These are phyloP conservation scores for Marchantia paleacea DNA, from an alignment of 225 moss, liverwort and hornwort genomes.

Conservation along the genomic window DNA sequence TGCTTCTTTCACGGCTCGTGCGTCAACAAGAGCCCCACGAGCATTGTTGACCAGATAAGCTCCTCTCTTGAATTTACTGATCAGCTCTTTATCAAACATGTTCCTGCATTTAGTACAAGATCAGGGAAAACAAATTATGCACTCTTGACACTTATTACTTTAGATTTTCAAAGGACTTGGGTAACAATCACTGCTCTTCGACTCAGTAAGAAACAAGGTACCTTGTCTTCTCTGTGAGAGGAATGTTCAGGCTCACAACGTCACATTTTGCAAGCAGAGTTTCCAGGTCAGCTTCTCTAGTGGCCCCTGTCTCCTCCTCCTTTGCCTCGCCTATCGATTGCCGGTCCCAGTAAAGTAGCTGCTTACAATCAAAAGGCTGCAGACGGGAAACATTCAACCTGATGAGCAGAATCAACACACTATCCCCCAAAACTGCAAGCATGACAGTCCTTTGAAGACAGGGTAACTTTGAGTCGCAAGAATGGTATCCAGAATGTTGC, in stretches of 20 bases:
- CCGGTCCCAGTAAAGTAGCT: constrained; percentile 60
- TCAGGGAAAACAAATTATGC: background rate
- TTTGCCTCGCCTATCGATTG: constrained; percentile 41
- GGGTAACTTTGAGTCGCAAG: background rate
- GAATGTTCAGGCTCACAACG: constrained; percentile 54
- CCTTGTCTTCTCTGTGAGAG: constrained; percentile 52
- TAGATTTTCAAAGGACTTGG: background rate
- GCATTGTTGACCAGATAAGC: constrained; percentile 76
- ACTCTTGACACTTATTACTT: background rate
- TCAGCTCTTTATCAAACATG: constrained; percentile 55
- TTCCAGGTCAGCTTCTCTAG: constrained; percentile 53
- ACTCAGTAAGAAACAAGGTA: constrained; percentile 2
- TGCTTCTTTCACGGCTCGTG: constrained; percentile 56
- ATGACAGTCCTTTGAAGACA: background rate
- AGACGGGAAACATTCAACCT: background rate
- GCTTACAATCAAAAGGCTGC: constrained; percentile 57
- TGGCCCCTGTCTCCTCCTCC: constrained; percentile 47
- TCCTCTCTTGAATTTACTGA: constrained; percentile 65
- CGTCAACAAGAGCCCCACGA: constrained; percentile 62
- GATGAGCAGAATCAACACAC: background rate
- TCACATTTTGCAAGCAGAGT: constrained; percentile 57
- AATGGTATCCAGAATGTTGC: background rate
- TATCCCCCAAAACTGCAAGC: background rate
- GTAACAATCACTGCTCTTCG: background rate
- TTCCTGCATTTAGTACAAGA: constrained; percentile 32